Conservation (phyloP, 2,329 filamentous ascomycete genomes). For the Aspergillus sp. region DNA sequence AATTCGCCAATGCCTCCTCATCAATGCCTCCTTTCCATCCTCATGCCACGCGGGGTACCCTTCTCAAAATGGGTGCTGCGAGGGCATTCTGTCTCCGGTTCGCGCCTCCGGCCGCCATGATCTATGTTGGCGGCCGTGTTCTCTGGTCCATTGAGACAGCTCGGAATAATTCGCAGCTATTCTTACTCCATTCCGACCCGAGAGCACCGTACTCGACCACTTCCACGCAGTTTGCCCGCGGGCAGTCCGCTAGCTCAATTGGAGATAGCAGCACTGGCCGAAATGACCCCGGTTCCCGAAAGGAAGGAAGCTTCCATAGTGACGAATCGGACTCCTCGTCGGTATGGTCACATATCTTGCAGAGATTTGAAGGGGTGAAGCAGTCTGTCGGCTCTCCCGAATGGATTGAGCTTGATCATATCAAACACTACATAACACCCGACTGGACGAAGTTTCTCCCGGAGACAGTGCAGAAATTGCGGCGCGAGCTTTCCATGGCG, state of each 20-base stretch:
- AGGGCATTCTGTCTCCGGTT: slow-evolving; percentile 34
- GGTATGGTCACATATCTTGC: slow-evolving; percentile 53
- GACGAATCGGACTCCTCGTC: slow-evolving; percentile 30
- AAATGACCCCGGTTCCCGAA: slow-evolving; percentile 1
- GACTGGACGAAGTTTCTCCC: slow-evolving; percentile 79
- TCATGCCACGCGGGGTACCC: slow-evolving; percentile 22
- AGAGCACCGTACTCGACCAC: slow-evolving; percentile 26
- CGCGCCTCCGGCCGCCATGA: slow-evolving; percentile 33
- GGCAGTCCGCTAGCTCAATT: slow-evolving; percentile 13
- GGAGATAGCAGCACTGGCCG: slow-evolving; percentile 7
- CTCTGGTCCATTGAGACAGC: slow-evolving; percentile 27
- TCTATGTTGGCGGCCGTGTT: slow-evolving; percentile 27
- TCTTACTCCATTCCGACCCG: slow-evolving; percentile 19
- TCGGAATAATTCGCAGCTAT: slow-evolving; percentile 22
- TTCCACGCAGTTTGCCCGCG: slow-evolving; percentile 10
- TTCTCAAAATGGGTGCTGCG: slow-evolving; percentile 35
- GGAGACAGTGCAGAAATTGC: slow-evolving; percentile 75
- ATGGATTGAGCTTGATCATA: slow-evolving; percentile 49
- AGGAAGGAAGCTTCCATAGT: slow-evolving; percentile 1
- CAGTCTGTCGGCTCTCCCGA: slow-evolving; percentile 42
- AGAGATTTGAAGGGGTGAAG: slow-evolving; percentile 41
- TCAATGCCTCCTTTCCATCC: slow-evolving; percentile 23
- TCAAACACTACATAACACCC: slow-evolving; percentile 73
- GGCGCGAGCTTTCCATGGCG: slow-evolving; percentile 81
- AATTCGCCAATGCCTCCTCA: slow-evolving; percentile 6